A percentile compares a stretch with the other conserved stretches of the same genome.
Evolutionary conservation across 106 monocot genomes (phyloP).

Genomic region (Dendrobium officinale): DNA sequence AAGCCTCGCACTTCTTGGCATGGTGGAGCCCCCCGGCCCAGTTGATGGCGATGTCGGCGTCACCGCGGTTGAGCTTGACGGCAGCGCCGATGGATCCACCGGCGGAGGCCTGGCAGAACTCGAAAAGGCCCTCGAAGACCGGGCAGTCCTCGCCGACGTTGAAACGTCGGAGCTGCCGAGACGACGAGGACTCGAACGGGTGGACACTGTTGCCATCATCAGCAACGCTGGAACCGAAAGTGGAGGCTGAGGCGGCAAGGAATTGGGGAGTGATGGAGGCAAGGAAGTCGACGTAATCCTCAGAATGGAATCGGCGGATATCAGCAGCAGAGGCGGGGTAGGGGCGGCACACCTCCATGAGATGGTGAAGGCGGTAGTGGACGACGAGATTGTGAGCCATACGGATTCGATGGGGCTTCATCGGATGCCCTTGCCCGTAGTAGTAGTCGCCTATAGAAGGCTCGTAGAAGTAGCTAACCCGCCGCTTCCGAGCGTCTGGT

Average conservation of each 20-base stretch:
- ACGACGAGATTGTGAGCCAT: constrained; percentile 17
- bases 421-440: constrained; percentile 20
- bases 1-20: constrained; percentile 31
- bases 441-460: constrained; percentile 24
- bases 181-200: neutral
- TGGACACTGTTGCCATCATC: neutral
- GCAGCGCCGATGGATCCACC: constrained; percentile 21
- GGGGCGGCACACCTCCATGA: constrained; percentile 14
- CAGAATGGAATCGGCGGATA: constrained; percentile 21
- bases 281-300: constrained; percentile 27
- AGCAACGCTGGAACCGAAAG: neutral
- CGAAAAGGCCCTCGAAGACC: constrained; percentile 20
- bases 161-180: constrained; percentile 13
- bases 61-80: constrained; percentile 14
- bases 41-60: constrained; percentile 24
- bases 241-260: neutral
- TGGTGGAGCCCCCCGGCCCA: constrained; percentile 24
- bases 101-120: constrained; percentile 26
- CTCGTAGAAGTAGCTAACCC: constrained; percentile 24
- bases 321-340: constrained; percentile 18
- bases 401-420: constrained; percentile 23
- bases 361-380: constrained; percentile 16
- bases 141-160: constrained; percentile 26
- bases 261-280: constrained; percentile 7
- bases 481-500: constrained; percentile 16